A percentile compares a stretch with the other conserved stretches of the same genome.
Conservation (phyloP, 2,329 filamentous ascomycete species). For the Ciborinia camelliae region DNA sequence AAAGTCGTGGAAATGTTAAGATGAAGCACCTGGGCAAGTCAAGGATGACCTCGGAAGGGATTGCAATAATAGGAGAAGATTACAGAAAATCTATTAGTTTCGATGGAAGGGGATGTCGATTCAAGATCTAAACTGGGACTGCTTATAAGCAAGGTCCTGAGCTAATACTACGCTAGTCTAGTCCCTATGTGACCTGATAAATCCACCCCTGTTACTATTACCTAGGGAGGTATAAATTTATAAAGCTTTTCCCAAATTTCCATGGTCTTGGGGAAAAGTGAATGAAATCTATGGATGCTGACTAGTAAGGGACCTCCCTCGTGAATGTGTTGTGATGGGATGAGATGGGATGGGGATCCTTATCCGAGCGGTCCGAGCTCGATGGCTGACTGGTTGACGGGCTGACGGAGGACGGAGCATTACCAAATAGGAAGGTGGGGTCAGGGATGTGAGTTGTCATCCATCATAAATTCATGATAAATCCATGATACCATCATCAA, state of each 20-base stretch:
- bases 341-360: background rate
- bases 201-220: too few species aligned
- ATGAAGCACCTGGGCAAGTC: background rate
- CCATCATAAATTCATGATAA: background rate
- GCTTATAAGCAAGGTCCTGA: too few species aligned
- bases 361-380: background rate
- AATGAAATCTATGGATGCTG: too few species aligned
- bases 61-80: background rate
- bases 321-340: background rate
- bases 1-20: background rate
- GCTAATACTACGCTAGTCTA: too few species aligned
- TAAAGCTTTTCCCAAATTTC: background rate
- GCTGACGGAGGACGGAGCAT: constrained; percentile 1
- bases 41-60: background rate
- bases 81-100: too few species aligned
- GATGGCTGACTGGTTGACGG: too few species aligned
- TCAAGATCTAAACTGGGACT: too few species aligned
- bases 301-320: too few species aligned
- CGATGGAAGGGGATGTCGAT: too few species aligned
- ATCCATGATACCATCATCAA: background rate
- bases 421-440: constrained; percentile 12
- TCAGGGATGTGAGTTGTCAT: background rate
- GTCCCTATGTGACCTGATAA: too few species aligned
- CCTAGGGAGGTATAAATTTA: too few species aligned
- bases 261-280: background rate